Conservation (phyloP, 345 rosid genomes). For the Acer negundo region DNA sequence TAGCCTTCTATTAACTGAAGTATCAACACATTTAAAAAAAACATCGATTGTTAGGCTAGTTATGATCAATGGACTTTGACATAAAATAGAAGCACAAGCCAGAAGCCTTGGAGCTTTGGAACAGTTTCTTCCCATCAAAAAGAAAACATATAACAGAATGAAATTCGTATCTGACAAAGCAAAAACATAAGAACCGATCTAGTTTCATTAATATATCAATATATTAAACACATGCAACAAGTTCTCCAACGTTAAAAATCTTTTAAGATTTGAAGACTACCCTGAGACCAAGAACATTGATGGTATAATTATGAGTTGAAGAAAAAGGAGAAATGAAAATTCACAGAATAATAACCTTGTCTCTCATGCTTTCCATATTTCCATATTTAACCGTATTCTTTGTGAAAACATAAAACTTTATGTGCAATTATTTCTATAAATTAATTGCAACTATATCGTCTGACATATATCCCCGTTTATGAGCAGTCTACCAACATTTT, state of each 20-base stretch:
- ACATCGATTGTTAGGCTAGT: slow-evolving; percentile 21
- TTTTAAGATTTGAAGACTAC: not conserved
- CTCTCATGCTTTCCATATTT: not conserved
- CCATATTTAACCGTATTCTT: not conserved
- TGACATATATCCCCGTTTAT: no score
- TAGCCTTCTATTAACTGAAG: slow-evolving; percentile 85
- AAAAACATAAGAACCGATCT: no score
- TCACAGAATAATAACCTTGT: not conserved
- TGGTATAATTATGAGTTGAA: not conserved
- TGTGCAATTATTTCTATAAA: not conserved
- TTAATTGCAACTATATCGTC: not conserved
- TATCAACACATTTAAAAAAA: slow-evolving; percentile 6
- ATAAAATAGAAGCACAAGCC: not conserved
- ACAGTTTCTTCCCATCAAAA: not conserved
- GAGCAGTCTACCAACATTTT: no score
- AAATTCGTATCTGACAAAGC: not conserved
- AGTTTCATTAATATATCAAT: not conserved
- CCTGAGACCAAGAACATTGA: not conserved
- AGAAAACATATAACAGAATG: not conserved
- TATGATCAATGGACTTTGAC: not conserved
- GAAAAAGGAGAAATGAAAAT: not conserved
- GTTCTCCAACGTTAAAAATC: not conserved
- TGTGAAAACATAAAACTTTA: not conserved
- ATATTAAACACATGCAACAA: not conserved
- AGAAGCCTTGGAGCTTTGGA: not conserved